phyloP scores from a whole-genome alignment of 306 rosid genomes.

The Castanea sativa region DNA sequence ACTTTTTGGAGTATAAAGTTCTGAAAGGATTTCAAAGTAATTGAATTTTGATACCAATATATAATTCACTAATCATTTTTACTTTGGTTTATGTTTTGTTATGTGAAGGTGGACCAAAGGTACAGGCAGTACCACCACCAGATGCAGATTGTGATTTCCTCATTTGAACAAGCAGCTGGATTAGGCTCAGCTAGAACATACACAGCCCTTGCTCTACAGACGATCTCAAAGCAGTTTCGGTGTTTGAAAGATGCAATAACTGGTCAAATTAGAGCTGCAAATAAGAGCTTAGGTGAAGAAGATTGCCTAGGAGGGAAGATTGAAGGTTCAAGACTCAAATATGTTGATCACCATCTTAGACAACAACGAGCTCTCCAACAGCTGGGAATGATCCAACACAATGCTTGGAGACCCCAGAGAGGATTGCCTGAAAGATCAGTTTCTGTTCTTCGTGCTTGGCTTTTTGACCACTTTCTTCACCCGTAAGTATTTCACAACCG shows the following conservation, averaged over 20 bases:
- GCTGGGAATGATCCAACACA: slow-evolving; percentile 96
- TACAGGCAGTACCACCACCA: slow-evolving; percentile 89
- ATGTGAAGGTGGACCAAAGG: slow-evolving; percentile 81
- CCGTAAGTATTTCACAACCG: slow-evolving; percentile 56
- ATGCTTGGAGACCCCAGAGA: slow-evolving; percentile 99
- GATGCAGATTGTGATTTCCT: slow-evolving; percentile 78
- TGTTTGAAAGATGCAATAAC: slow-evolving; percentile 85
- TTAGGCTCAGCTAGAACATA: slow-evolving; percentile 79
- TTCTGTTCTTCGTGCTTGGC: slow-evolving; percentile 98
- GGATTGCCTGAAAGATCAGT: slow-evolving; percentile 96
- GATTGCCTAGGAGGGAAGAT: slow-evolving; percentile 62
- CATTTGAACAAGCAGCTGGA: slow-evolving; percentile 85
- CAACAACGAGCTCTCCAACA: slow-evolving; percentile 97
- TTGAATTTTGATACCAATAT: no score
- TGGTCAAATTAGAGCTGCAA: slow-evolving; percentile 67
- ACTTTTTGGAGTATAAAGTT: no score
- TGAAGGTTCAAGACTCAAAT: slow-evolving; percentile 86
- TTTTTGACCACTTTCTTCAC: slow-evolving; percentile 97
- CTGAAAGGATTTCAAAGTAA: no score
- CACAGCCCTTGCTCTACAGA: slow-evolving; percentile 86
- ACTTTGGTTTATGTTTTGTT: neutral
- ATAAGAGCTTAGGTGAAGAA: slow-evolving; percentile 87
- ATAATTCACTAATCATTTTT: neutral
- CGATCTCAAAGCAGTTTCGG: slow-evolving; percentile 89
- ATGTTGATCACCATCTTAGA: slow-evolving; percentile 83